These are phyloP conservation scores for Blastomyces gilchristii DNA, from an alignment of 2,329 filamentous ascomycete genomes.

Conservation along the genomic window DNA sequence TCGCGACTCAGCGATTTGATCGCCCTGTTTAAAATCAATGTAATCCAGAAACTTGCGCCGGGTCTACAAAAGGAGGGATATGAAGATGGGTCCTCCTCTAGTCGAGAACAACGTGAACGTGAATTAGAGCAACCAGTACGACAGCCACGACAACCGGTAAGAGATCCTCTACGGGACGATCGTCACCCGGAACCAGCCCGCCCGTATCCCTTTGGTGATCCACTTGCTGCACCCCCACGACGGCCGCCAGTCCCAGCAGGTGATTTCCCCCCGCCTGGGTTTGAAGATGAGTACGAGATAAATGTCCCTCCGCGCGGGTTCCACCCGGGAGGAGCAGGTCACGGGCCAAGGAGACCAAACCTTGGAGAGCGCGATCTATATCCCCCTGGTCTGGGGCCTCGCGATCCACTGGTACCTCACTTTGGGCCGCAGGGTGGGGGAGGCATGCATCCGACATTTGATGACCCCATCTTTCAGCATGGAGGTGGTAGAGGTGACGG, in stretches of 20 bases:
- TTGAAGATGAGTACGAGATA: slow-evolving; percentile 87
- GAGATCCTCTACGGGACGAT: slow-evolving; percentile 43
- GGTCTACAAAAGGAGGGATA: slow-evolving; percentile 69
- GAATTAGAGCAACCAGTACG: slow-evolving; percentile 12
- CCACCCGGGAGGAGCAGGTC: slow-evolving; percentile 30
- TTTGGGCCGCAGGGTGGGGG: slow-evolving; percentile 56
- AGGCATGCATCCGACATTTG: slow-evolving; percentile 94
- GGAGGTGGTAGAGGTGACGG: slow-evolving; percentile 43
- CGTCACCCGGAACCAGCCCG: slow-evolving; percentile 50
- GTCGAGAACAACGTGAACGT: slow-evolving; percentile 11
- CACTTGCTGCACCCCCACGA: slow-evolving; percentile 50
- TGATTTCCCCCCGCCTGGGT: slow-evolving; percentile 76
- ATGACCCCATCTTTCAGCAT: slow-evolving; percentile 74
- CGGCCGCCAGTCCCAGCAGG: slow-evolving; percentile 58
- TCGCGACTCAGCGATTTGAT: slow-evolving; percentile 61
- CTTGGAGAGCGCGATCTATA: slow-evolving; percentile 83
- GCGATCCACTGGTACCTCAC: slow-evolving; percentile 65
- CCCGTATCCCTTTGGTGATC: slow-evolving; percentile 58
- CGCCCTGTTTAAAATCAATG: slow-evolving; percentile 60
- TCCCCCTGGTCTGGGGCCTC: slow-evolving; percentile 71
- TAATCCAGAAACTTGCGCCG: slow-evolving; percentile 77
- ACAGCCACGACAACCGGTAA: slow-evolving; percentile 39
- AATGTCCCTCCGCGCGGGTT: slow-evolving; percentile 53
- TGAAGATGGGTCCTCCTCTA: slow-evolving; percentile 42
- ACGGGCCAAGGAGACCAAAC: slow-evolving; percentile 50